phyloP scores from a whole-genome alignment of 352 stramenopile genomes.

The Aphanomyces astaci region DNA sequence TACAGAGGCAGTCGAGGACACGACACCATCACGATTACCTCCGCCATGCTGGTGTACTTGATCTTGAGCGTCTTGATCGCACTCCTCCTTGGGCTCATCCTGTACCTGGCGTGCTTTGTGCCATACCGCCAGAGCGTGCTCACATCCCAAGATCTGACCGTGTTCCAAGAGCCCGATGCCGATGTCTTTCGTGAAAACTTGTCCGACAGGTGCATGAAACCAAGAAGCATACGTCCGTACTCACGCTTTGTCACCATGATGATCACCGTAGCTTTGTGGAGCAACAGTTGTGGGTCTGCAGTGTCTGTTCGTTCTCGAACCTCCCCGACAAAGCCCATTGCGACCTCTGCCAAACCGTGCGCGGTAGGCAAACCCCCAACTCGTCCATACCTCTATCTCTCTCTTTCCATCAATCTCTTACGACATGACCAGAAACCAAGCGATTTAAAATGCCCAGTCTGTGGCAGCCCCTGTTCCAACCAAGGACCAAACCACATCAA shows the following conservation, averaged over 20 bases:
- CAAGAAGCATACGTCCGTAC: too few relatives aligned
- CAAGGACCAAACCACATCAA: not conserved
- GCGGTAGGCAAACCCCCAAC: too few relatives aligned
- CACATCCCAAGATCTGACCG: slow-evolving; percentile 31
- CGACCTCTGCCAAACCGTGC: slow-evolving; percentile 74
- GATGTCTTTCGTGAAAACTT: slow-evolving; percentile 76
- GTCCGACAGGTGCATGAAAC: slow-evolving; percentile 43
- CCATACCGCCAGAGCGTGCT: slow-evolving; percentile 34
- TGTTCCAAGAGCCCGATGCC: slow-evolving; percentile 47
- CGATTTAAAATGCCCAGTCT: not conserved
- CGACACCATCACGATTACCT: too few relatives aligned
- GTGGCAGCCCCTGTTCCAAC: not conserved
- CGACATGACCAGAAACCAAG: not conserved
- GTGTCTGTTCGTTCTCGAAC: slow-evolving; percentile 86
- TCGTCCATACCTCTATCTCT: too few relatives aligned
- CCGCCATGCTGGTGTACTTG: slow-evolving; percentile 4
- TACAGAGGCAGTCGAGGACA: too few relatives aligned
- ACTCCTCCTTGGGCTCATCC: slow-evolving; percentile 34
- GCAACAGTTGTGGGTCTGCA: slow-evolving; percentile 76
- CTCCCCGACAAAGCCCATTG: slow-evolving; percentile 71
- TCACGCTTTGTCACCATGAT: too few relatives aligned
- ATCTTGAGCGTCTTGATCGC: slow-evolving; percentile 39
- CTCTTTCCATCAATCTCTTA: not conserved
- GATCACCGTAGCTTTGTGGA: slow-evolving; percentile 60
- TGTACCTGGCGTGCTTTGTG: slow-evolving; percentile 40